Base-by-base conservation (phyloP, 257 asterid genomes). In the Scutellaria baicalensis region DNA sequence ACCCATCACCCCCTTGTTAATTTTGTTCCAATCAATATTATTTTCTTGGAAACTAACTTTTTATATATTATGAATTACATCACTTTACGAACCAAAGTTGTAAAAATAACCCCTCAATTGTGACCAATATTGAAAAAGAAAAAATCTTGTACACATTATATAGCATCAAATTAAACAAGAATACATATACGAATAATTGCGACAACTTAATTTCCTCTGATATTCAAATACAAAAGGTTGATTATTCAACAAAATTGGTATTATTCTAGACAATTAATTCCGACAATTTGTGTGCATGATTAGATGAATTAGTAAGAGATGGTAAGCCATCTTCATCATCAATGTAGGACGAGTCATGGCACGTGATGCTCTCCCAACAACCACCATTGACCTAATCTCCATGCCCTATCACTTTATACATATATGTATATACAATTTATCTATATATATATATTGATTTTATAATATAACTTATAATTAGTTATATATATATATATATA, bases 291-390 rank as follows among this genome's bases (percentile, higher is more conserved):
- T 49, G 69, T 23, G 74, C 40, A 71, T 76, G 81, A 76, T 58
- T 63, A 62, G 64, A 62, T 75, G 69, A 68, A 44, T 61, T 16
- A 69, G 71, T 52, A 13, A 40, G 72, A 75, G 59, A 73, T 47
- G 75, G 80, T 70, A 71, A 70, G 77, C 70, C 81, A 70, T 76
- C 81, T 71, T 58, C 55, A 40, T 76, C 77, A 76, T 35, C 23
- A 11, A 12, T n/a, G 55, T 57, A 63, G 72, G 76, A 63, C 76
- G 31, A 43, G 76, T 55, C 75, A 61, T 56, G 63, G 72, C 80
- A 76, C 76, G 76, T 76, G 76, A 76, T 70, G 60, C 55, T 70
- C 63, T 47, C 80, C 77, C 70, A 64, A 76, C 74, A 70, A 38
- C 63, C 72, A 55, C 23, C 71, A 62, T 69, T 61, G 18, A 75